These are phyloP conservation scores for Achaetomium macrosporum DNA, from an alignment of 2,329 filamentous ascomycete genomes.

Conservation along the genomic window DNA sequence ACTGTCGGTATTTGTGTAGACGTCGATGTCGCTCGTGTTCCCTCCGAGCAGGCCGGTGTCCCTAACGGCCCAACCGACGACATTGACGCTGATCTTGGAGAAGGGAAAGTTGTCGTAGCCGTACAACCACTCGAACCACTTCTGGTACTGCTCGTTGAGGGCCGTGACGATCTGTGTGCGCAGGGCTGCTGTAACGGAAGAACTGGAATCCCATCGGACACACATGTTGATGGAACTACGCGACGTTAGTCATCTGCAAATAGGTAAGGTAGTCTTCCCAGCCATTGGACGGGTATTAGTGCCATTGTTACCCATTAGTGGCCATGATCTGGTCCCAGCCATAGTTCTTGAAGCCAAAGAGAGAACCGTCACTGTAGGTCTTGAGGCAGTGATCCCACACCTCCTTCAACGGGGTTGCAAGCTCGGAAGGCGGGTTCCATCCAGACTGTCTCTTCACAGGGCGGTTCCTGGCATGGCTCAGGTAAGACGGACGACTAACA, in stretches of 20 bases:
- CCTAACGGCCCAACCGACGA: not conserved
- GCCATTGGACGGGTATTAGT: no score
- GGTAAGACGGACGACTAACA: no score
- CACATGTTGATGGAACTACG: not conserved
- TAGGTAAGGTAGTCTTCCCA: no score
- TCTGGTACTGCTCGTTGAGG: not conserved
- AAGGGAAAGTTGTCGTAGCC: not conserved
- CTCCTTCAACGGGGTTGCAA: not conserved
- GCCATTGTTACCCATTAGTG: not conserved
- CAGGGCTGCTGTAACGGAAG: not conserved
- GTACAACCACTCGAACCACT: not conserved
- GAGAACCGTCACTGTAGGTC: not conserved
- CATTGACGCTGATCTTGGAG: not conserved
- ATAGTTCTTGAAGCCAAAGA: constrained; percentile 1
- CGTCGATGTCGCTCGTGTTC: not conserved
- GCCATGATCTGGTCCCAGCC: constrained; percentile 3
- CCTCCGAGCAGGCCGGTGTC: not conserved
- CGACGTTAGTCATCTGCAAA: not conserved
- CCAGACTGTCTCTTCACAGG: no score
- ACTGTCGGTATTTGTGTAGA: not conserved
- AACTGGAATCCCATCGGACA: not conserved
- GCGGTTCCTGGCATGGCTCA: no score
- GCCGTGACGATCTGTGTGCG: not conserved
- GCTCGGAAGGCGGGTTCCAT: not conserved
- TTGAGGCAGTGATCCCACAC: not conserved